Evolutionary conservation across 345 rosid species (phyloP).

Genomic region (Acer saccharum): DNA sequence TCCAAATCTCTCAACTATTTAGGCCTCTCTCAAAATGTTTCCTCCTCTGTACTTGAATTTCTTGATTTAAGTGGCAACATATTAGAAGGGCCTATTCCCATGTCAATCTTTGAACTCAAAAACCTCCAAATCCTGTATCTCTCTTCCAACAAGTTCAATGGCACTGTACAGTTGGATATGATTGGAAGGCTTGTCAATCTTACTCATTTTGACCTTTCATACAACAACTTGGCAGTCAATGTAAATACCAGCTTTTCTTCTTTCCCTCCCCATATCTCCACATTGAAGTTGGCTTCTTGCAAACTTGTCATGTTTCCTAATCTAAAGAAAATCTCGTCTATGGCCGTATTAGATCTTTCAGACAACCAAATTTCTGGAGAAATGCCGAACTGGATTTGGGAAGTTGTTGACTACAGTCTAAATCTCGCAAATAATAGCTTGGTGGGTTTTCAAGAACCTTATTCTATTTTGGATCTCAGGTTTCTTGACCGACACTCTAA

Average conservation of each 20-base stretch:
- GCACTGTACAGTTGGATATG: conserved; percentile 24
- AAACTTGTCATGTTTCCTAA: conserved; percentile 33
- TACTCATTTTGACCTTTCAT: conserved; percentile 38
- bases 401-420: too few species aligned
- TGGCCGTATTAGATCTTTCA: conserved; percentile 40
- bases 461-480: too few species aligned
- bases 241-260: not conserved
- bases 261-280: conserved; percentile 12
- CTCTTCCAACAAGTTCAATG: conserved; percentile 23
- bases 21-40: too few species aligned
- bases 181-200: conserved; percentile 32
- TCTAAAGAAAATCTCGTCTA: not conserved
- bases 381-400: conserved; percentile 46
- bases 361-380: conserved; percentile 36
- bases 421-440: too few species aligned
- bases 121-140: conserved; percentile 29
- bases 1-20: too few species aligned
- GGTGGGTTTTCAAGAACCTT: too few species aligned
- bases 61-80: not conserved
- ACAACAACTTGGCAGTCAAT: conserved; percentile 32
- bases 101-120: conserved; percentile 13
- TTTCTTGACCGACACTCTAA: too few species aligned
- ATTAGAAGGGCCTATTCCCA: too few species aligned
- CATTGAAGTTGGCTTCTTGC: conserved; percentile 45
- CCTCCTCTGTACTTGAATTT: not conserved